Percentiles rank a stretch among this genome's conserved stretches.
Evolutionary conservation across 1,284 basidiomycete species (phyloP).

Genomic region (Boletus sp.): DNA sequence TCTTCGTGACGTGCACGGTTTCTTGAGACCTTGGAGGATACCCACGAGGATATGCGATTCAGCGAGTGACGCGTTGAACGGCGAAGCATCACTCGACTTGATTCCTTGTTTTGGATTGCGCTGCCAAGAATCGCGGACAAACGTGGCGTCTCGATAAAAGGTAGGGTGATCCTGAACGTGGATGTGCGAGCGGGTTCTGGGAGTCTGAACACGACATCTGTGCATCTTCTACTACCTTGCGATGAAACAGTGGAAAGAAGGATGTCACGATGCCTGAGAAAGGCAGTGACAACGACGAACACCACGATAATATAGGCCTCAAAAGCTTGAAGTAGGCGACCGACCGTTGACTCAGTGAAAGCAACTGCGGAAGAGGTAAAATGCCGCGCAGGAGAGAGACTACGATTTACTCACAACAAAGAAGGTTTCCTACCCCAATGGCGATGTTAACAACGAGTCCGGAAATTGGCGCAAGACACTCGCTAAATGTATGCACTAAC

Average conservation of each 20-base stretch:
- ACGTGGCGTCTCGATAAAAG: constrained; percentile 26
- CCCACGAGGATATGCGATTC: constrained; percentile 36
- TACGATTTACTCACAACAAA: constrained; percentile 48
- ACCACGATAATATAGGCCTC: constrained; percentile 64
- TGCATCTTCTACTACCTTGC: constrained; percentile 2
- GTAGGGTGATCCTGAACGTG: constrained; percentile 31
- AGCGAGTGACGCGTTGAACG: constrained; percentile 26
- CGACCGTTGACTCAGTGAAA: constrained; percentile 65
- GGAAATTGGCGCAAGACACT: constrained; percentile 50
- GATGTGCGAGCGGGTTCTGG: constrained; percentile 28
- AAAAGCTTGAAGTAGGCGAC: constrained; percentile 65
- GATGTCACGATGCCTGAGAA: constrained; percentile 33
- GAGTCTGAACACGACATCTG: constrained; percentile 15
- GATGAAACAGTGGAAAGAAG: background rate
- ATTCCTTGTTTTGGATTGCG: constrained; percentile 9
- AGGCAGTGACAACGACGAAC: constrained; percentile 49
- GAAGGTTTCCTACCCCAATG: constrained; percentile 53
- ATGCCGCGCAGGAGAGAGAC: constrained; percentile 2
- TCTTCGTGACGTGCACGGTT: constrained; percentile 26
- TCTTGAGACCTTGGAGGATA: constrained; percentile 25
- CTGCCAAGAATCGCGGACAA: constrained; percentile 19
- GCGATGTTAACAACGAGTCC: constrained; percentile 51
- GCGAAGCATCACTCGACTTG: constrained; percentile 17
- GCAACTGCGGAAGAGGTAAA: constrained; percentile 41
- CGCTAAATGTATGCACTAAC: constrained; percentile 36